Evolutionary conservation across 2,329 filamentous ascomycete species (phyloP).

Genomic region (Huntiella decipiens): DNA sequence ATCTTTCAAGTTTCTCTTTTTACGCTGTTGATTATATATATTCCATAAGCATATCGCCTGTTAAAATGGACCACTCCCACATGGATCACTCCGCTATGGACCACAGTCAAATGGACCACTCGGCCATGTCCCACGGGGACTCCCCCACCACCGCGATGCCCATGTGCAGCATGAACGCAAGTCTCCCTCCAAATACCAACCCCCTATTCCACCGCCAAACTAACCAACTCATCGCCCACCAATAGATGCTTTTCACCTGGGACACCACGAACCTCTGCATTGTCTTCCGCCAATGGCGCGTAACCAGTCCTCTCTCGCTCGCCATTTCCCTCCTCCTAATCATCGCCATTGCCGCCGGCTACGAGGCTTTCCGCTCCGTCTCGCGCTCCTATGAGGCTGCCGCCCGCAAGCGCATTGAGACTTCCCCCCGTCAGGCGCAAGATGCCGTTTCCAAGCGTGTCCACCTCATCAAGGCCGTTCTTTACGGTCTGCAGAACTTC

Average conservation of each 20-base stretch:
- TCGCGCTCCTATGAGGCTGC: slow-evolving; percentile 58
- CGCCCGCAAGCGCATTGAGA: slow-evolving; percentile 27
- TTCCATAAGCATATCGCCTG: background rate
- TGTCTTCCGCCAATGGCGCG: slow-evolving; percentile 79
- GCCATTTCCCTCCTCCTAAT: slow-evolving; percentile 68
- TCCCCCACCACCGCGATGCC: slow-evolving; percentile 28
- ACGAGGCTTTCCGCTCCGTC: slow-evolving; percentile 67
- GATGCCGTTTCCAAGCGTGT: slow-evolving; percentile 43
- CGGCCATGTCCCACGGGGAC: slow-evolving; percentile 20
- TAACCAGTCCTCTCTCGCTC: slow-evolving; percentile 55
- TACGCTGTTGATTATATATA: background rate
- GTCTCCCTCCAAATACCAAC: slow-evolving; percentile 16
- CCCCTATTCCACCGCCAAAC: background rate
- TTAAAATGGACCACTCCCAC: slow-evolving; percentile 10
- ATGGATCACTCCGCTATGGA: slow-evolving; percentile 17
- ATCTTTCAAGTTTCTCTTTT: background rate
- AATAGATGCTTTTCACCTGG: slow-evolving; percentile 96
- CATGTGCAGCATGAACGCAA: slow-evolving; percentile 82
- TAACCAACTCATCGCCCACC: background rate
- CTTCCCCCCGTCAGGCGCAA: slow-evolving; percentile 39
- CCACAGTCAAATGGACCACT: slow-evolving; percentile 28
- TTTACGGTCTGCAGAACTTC: slow-evolving; percentile 90
- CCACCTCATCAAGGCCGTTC: slow-evolving; percentile 57
- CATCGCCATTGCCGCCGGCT: slow-evolving; percentile 69
- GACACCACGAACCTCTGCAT: slow-evolving; percentile 86